Evolutionary conservation across 345 rosid genomes (phyloP).

Genomic region (Turritis glabra): DNA sequence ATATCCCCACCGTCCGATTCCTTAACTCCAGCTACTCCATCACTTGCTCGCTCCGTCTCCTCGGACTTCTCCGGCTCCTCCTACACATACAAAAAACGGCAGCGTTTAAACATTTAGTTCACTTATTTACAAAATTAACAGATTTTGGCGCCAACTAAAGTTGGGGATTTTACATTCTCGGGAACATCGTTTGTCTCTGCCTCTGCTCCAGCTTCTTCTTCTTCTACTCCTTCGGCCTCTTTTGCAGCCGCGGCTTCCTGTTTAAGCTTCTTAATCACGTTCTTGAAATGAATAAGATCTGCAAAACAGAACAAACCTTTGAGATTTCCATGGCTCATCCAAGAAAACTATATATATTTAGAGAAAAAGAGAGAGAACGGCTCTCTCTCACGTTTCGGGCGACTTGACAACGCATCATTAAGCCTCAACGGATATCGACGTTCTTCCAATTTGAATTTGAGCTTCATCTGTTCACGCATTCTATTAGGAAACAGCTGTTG

Average conservation of each 20-base stretch:
- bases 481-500: constrained; percentile 68
- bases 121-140: background rate
- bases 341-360: background rate
- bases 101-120: background rate
- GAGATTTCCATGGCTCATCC: background rate
- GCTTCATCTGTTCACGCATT: constrained; percentile 72
- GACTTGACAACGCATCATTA: constrained; percentile 57
- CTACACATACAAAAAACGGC: constrained; percentile 39
- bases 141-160: background rate
- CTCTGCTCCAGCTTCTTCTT: constrained; percentile 20
- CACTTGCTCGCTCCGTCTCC: constrained; percentile 27
- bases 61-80: constrained; percentile 41
- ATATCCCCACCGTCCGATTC: constrained; percentile 33
- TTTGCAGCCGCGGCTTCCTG: constrained; percentile 49
- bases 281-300: constrained; percentile 64
- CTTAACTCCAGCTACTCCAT: constrained; percentile 26
- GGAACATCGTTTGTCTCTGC: constrained; percentile 44
- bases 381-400: constrained; percentile 50
- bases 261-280: constrained; percentile 59
- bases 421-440: constrained; percentile 61
- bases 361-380: constrained; percentile 1
- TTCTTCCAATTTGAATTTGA: constrained; percentile 79
- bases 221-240: constrained; percentile 43
- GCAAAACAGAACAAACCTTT: constrained; percentile 24
- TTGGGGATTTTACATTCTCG: constrained; percentile 11